phyloP scores from a whole-genome alignment of 2,329 filamentous ascomycete genomes.

The Didymella glomerata region DNA sequence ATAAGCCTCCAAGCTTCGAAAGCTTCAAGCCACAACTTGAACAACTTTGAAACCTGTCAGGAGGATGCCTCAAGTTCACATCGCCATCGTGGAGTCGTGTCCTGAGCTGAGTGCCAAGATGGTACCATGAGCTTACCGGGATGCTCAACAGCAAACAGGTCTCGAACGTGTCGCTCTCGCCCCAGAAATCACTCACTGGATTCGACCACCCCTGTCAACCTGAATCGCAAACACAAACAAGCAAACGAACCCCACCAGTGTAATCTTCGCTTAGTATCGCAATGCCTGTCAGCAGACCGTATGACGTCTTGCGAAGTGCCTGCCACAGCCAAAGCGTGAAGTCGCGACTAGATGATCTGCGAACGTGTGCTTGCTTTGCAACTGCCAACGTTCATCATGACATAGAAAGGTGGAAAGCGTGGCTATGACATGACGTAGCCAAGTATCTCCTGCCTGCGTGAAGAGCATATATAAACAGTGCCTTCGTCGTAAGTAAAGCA shows the following conservation, averaged over 20 bases:
- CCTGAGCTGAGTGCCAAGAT: background rate
- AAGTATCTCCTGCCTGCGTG: background rate
- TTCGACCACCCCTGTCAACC: slow-evolving; percentile 12
- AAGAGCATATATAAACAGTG: slow-evolving; percentile 34
- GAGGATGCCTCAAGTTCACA: background rate
- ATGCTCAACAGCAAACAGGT: slow-evolving; percentile 9
- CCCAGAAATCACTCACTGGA: slow-evolving; percentile 8
- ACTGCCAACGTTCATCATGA: slow-evolving; percentile 19
- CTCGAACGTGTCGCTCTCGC: slow-evolving; percentile 3
- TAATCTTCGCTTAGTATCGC: background rate
- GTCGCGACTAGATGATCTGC: slow-evolving; percentile 8
- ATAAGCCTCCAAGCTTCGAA: slow-evolving; percentile 17
- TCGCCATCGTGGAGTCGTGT: background rate
- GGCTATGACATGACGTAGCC: slow-evolving; percentile 39
- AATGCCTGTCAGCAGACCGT: slow-evolving; percentile 13
- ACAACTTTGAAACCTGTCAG: slow-evolving; percentile 2
- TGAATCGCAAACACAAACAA: slow-evolving; percentile 12
- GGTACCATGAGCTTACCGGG: slow-evolving; percentile 3
- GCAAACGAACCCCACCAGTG: slow-evolving; percentile 12
- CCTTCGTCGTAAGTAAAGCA: slow-evolving; percentile 7
- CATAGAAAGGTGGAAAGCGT: slow-evolving; percentile 8
- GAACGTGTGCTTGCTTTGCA: slow-evolving; percentile 9
- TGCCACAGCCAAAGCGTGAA: background rate
- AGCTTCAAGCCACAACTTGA: slow-evolving; percentile 14
- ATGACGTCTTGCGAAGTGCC: slow-evolving; percentile 11